A percentile compares a stretch with the other conserved stretches of the same genome.
Evolutionary conservation across 495 filamentous ascomycete species (phyloP).

Genomic region (Lophiotrema nucula): DNA sequence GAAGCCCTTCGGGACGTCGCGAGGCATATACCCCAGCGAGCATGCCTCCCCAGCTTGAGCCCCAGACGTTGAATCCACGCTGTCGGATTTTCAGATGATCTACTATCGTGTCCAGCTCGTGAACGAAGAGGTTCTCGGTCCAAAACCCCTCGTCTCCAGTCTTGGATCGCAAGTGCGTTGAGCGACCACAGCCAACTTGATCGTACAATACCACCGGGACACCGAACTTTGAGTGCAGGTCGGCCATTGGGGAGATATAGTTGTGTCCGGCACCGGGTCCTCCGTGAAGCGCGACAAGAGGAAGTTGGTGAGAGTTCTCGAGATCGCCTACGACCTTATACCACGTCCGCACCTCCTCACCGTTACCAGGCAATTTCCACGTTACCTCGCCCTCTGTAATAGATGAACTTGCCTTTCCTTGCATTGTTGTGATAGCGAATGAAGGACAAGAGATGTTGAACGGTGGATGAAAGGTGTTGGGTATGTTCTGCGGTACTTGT

Average conservation of each 20-base stretch:
- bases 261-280: conserved; percentile 49
- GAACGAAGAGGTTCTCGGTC: conserved; percentile 48
- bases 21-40: conserved; percentile 44
- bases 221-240: conserved; percentile 39
- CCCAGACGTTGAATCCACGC: conserved; percentile 45
- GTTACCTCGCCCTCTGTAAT: too few relatives aligned
- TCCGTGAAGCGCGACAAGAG: conserved; percentile 49
- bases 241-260: conserved; percentile 45
- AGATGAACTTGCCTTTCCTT: too few relatives aligned
- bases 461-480: too few relatives aligned
- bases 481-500: too few relatives aligned
- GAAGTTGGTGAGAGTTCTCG: conserved; percentile 6
- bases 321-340: background rate
- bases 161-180: conserved; percentile 49
- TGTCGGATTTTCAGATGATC: conserved; percentile 41
- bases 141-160: conserved; percentile 47
- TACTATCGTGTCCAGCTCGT: conserved; percentile 52
- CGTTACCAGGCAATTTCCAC: too few relatives aligned
- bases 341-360: too few relatives aligned
- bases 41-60: conserved; percentile 56
- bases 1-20: conserved; percentile 43
- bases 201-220: conserved; percentile 53
- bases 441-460: too few relatives aligned
- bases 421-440: too few relatives aligned
- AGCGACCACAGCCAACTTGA: conserved; percentile 52